Conservation (phyloP, 345 rosid species). For the Aethionema arabicum region DNA sequence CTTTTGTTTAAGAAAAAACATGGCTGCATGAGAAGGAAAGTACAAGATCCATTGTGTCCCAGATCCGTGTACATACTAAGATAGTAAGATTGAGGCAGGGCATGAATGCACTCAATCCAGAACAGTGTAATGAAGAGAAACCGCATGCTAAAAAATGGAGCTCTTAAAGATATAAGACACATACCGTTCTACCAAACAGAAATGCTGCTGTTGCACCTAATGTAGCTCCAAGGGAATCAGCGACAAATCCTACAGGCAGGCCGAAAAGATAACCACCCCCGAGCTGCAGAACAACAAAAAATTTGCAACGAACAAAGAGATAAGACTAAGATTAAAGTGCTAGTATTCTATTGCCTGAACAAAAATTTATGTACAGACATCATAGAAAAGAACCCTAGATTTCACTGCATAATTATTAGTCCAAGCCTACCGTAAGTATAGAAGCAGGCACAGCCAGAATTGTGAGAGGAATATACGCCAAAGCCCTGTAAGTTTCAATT, state of each 20-base stretch:
- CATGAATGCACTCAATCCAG: not conserved
- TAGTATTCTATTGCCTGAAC: not conserved
- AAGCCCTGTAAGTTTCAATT: slow-evolving; percentile 36
- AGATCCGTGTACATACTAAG: too few species aligned
- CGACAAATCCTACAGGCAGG: slow-evolving; percentile 89
- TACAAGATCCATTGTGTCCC: not conserved
- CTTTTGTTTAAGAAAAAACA: not conserved
- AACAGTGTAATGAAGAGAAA: not conserved
- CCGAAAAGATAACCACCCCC: slow-evolving; percentile 99
- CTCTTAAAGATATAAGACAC: slow-evolving; percentile 24
- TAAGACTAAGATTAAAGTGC: not conserved
- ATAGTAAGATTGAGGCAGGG: too few species aligned
- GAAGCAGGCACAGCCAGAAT: slow-evolving; percentile 58
- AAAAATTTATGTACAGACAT: slow-evolving; percentile 3
- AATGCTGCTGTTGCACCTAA: slow-evolving; percentile 96
- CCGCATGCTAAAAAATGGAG: too few species aligned
- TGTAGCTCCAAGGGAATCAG: slow-evolving; percentile 95
- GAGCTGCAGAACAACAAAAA: slow-evolving; percentile 50
- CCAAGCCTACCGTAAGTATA: slow-evolving; percentile 49
- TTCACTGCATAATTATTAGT: slow-evolving; percentile 14
- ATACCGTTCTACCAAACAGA: slow-evolving; percentile 87
- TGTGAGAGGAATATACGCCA: slow-evolving; percentile 52
- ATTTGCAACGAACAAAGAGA: not conserved
- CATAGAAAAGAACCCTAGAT: slow-evolving; percentile 4
- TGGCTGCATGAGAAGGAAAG: slow-evolving; percentile 4